These are phyloP conservation scores for Jackrogersella multiformis DNA, from an alignment of 495 filamentous ascomycete genomes.

Conservation along the genomic window DNA sequence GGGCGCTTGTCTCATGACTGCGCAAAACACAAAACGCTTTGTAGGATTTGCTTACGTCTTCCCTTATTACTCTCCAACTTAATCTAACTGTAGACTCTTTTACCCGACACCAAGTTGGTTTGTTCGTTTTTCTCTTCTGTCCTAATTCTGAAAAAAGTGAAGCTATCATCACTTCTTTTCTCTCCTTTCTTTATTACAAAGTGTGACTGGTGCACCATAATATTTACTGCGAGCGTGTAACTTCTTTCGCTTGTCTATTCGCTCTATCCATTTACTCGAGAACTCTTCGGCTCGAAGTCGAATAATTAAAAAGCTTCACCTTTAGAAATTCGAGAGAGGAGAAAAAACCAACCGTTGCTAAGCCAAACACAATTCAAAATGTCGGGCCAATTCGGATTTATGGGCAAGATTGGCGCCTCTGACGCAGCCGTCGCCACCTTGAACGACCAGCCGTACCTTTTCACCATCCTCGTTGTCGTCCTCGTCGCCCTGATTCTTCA, in stretches of 20 bases:
- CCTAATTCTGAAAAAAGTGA: conserved; percentile 38
- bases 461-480: conserved; percentile 60
- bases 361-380: conserved; percentile 25
- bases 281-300: conserved; percentile 26
- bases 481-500: conserved; percentile 56
- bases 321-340: background rate
- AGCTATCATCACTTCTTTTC: conserved; percentile 36
- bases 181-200: conserved; percentile 23
- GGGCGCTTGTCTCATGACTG: conserved; percentile 27
- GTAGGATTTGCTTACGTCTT: conserved; percentile 36
- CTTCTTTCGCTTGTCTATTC: conserved; percentile 23
- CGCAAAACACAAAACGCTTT: conserved; percentile 25
- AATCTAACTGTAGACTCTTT: conserved; percentile 13
- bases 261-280: conserved; percentile 20
- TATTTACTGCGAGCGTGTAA: conserved; percentile 31
- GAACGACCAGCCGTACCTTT: conserved; percentile 62
- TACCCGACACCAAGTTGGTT: conserved; percentile 8
- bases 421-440: conserved; percentile 59
- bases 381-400: conserved; percentile 60
- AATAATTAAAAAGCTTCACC: background rate
- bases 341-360: background rate
- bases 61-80: conserved; percentile 13
- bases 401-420: conserved; percentile 58
- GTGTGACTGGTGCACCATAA: conserved; percentile 49
- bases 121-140: conserved; percentile 32